These are phyloP conservation scores for Ophiostoma triangulosporum DNA, from an alignment of 2,329 filamentous ascomycete genomes.

Conservation along the genomic window DNA sequence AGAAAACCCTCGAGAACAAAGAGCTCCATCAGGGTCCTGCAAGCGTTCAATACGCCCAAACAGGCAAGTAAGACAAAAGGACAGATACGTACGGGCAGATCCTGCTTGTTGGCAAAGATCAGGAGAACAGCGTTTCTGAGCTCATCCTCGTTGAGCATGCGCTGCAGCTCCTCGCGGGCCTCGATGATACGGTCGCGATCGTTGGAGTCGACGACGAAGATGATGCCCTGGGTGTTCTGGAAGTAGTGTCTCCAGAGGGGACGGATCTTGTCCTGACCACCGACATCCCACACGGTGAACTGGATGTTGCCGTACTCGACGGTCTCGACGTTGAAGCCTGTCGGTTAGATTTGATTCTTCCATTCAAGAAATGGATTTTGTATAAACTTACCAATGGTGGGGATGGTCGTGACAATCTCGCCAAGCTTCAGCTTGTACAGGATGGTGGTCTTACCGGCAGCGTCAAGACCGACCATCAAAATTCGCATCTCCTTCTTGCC, in stretches of 20 bases:
- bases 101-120: conserved; percentile 99
- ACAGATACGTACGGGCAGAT: conserved; percentile 67
- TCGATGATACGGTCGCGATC: conserved; percentile 97
- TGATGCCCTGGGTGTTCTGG: conserved; percentile 98
- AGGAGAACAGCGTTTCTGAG: conserved; percentile 92
- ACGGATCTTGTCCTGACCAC: conserved; percentile 99
- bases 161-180: conserved; percentile 88
- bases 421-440: conserved; percentile 99
- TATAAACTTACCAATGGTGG: conserved; percentile 79
- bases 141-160: conserved; percentile 98
- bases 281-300: conserved; percentile 99
- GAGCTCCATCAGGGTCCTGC: neutral
- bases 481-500: conserved; percentile 99
- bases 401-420: conserved; percentile 97
- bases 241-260: conserved; percentile 99
- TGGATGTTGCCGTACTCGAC: conserved; percentile 99
- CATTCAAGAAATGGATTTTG: neutral
- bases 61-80: neutral
- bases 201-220: conserved; percentile 99
- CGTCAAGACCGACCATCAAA: conserved; percentile 98
- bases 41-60: neutral
- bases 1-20: conserved; percentile 2
- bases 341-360: neutral
- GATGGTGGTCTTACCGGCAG: conserved; percentile 99
- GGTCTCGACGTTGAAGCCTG: conserved; percentile 99